Percentiles rank a stretch among this genome's conserved stretches.
Evolutionary conservation across 306 rosid species (phyloP).

Genomic region (Prunus campanulata): DNA sequence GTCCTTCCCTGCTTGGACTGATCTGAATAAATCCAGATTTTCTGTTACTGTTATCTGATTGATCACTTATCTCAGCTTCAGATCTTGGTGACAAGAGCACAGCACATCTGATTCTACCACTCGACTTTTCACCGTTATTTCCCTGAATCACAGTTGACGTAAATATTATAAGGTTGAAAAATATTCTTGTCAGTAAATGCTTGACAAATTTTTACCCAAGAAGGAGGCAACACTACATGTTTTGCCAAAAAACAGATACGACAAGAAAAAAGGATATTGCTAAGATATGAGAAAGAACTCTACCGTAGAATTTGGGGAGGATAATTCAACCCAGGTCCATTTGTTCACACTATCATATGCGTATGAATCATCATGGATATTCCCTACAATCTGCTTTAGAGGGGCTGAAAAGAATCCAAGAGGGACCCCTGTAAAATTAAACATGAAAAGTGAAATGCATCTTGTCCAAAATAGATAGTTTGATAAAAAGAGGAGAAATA

Average conservation of each 20-base stretch:
- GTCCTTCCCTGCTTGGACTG: constrained; percentile 91
- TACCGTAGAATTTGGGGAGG: constrained; percentile 47
- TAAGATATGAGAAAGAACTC: constrained; percentile 8
- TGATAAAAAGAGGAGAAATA: neutral
- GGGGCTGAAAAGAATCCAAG: constrained; percentile 79
- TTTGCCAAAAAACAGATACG: neutral
- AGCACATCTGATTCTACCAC: constrained; percentile 61
- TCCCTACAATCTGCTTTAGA: constrained; percentile 60
- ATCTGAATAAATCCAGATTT: constrained; percentile 91
- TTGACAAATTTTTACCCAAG: neutral
- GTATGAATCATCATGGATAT: constrained; percentile 43
- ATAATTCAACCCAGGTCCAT: constrained; percentile 66
- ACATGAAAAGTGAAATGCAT: constrained; percentile 18
- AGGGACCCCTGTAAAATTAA: constrained; percentile 55
- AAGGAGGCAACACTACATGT: neutral
- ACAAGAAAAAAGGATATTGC: neutral
- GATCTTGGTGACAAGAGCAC: constrained; percentile 53
- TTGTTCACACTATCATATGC: constrained; percentile 32
- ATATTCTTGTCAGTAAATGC: neutral
- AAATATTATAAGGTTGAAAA: constrained; percentile 15
- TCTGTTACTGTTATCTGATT: constrained; percentile 27
- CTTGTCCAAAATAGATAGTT: neutral
- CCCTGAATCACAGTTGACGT: constrained; percentile 43
- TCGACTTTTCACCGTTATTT: constrained; percentile 18
- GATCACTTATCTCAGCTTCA: constrained; percentile 46